Evolutionary conservation across 179 eudicot genomes (phyloP).

Genomic region (Beta lomatogona): DNA sequence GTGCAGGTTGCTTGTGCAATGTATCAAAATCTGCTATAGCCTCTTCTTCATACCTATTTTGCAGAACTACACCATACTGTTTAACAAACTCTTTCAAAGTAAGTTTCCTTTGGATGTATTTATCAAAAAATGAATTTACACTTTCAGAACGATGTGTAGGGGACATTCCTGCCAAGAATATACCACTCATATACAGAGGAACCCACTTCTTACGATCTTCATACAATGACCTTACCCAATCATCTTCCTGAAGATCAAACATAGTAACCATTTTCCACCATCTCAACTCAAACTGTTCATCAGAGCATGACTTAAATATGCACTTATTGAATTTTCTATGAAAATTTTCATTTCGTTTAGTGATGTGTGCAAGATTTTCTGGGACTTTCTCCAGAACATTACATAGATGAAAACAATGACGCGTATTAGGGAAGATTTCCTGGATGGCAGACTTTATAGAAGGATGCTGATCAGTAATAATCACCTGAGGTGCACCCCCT

Average conservation of each 20-base stretch:
- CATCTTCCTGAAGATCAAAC: constrained; percentile 53
- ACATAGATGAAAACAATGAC: constrained; percentile 44
- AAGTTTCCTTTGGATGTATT: constrained; percentile 48
- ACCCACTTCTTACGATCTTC: constrained; percentile 54
- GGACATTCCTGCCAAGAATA: constrained; percentile 54
- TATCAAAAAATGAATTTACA: constrained; percentile 49
- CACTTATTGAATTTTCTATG: constrained; percentile 42
- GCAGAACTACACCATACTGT: constrained; percentile 47
- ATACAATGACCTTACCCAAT: constrained; percentile 44
- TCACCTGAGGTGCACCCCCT: constrained; percentile 41
- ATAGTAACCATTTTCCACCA: constrained; percentile 51
- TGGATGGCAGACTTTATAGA: constrained; percentile 40
- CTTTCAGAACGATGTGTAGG: constrained; percentile 42
- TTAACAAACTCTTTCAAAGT: constrained; percentile 47
- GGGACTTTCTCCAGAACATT: constrained; percentile 42
- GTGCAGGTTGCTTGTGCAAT: constrained; percentile 48
- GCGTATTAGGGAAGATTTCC: constrained; percentile 43
- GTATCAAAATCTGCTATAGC: constrained; percentile 56
- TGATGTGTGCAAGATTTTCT: constrained; percentile 38
- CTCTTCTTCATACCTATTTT: constrained; percentile 52
- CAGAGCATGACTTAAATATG: constrained; percentile 46
- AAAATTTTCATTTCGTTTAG: constrained; percentile 38
- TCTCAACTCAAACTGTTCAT: constrained; percentile 45
- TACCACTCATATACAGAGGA: constrained; percentile 38
- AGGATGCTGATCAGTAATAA: constrained; percentile 43